Percentiles rank a stretch among this genome's conserved stretches.
Evolutionary conservation across 805 yeast genomes (phyloP).

Genomic region (Sugiyamaella americana): DNA sequence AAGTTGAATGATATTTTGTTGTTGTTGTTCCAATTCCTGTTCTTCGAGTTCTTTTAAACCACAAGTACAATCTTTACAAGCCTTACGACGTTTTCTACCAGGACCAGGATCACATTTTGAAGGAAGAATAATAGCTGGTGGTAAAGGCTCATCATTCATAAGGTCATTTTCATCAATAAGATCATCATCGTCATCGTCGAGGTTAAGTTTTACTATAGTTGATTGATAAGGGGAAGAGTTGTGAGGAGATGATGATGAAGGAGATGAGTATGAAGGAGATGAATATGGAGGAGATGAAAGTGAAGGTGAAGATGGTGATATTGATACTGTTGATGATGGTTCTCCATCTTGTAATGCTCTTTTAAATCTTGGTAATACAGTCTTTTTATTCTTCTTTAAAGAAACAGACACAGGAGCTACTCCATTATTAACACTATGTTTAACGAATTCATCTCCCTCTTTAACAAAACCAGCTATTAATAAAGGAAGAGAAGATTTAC

Average conservation of each 20-base stretch:
- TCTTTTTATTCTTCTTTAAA: slow-evolving; percentile 12
- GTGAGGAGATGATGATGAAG: slow-evolving; percentile 38
- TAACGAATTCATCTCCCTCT: slow-evolving; percentile 45
- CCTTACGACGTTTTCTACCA: slow-evolving; percentile 66
- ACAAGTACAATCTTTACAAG: slow-evolving; percentile 97
- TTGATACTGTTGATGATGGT: slow-evolving; percentile 21
- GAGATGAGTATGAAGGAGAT: slow-evolving; percentile 41
- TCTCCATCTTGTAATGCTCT: slow-evolving; percentile 25
- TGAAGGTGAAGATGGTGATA: background rate
- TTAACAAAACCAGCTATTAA: slow-evolving; percentile 60
- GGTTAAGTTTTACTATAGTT: slow-evolving; percentile 40
- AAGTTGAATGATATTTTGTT: slow-evolving; percentile 49
- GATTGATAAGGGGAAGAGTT: slow-evolving; percentile 36
- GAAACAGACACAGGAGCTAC: slow-evolving; percentile 18
- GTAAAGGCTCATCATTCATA: slow-evolving; percentile 34
- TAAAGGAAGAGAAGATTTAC: slow-evolving; percentile 42
- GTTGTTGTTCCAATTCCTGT: slow-evolving; percentile 38
- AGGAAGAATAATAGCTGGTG: slow-evolving; percentile 47
- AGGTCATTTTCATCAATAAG: slow-evolving; percentile 55
- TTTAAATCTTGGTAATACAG: slow-evolving; percentile 22
- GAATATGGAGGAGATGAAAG: slow-evolving; percentile 18
- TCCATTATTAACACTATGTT: slow-evolving; percentile 37
- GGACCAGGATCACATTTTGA: slow-evolving; percentile 47
- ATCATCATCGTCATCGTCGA: slow-evolving; percentile 41
- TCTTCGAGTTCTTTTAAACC: slow-evolving; percentile 85